These are phyloP conservation scores for Nakazawaea ishiwadae DNA, from an alignment of 805 yeast genomes.

Conservation along the genomic window DNA sequence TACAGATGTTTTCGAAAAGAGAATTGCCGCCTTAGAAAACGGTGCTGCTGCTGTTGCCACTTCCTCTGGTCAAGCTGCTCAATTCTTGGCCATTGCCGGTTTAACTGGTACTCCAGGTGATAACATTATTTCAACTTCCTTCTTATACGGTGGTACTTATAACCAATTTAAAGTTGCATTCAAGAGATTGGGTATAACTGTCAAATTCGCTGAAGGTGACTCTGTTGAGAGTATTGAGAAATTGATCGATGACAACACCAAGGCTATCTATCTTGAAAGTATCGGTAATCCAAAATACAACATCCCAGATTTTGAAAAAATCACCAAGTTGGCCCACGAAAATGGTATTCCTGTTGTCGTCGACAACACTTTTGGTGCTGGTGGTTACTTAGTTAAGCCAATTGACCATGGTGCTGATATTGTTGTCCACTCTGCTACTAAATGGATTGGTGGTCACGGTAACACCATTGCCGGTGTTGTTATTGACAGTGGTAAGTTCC, in stretches of 20 bases:
- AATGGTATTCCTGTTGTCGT: slow-evolving; percentile 88
- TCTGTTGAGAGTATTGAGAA: slow-evolving; percentile 63
- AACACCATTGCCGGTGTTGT: slow-evolving; percentile 90
- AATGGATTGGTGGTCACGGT: slow-evolving; percentile 98
- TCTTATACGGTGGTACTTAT: slow-evolving; percentile 92
- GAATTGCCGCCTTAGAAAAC: slow-evolving; percentile 89
- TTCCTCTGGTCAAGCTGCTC: slow-evolving; percentile 97
- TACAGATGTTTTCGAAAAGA: slow-evolving; percentile 81
- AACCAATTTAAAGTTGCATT: slow-evolving; percentile 92
- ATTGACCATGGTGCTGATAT: slow-evolving; percentile 88
- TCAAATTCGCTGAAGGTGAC: slow-evolving; percentile 83
- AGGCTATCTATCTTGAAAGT: slow-evolving; percentile 84
- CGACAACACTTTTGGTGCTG: slow-evolving; percentile 97
- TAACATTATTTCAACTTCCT: slow-evolving; percentile 83
- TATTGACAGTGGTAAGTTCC: slow-evolving; percentile 89
- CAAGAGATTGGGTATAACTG: slow-evolving; percentile 82
- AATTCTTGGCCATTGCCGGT: slow-evolving; percentile 75
- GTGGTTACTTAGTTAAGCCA: slow-evolving; percentile 84
- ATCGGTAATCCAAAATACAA: slow-evolving; percentile 92
- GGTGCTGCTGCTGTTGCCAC: slow-evolving; percentile 90
- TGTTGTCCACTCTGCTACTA: slow-evolving; percentile 91
- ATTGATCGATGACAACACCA: slow-evolving; percentile 77
- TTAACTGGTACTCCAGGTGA: slow-evolving; percentile 79
- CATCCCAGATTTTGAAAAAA: slow-evolving; percentile 83
- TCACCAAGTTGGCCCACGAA: slow-evolving; percentile 74